Conservation (phyloP, 1,284 basidiomycete genomes). For the Irpex rosettiformis region DNA sequence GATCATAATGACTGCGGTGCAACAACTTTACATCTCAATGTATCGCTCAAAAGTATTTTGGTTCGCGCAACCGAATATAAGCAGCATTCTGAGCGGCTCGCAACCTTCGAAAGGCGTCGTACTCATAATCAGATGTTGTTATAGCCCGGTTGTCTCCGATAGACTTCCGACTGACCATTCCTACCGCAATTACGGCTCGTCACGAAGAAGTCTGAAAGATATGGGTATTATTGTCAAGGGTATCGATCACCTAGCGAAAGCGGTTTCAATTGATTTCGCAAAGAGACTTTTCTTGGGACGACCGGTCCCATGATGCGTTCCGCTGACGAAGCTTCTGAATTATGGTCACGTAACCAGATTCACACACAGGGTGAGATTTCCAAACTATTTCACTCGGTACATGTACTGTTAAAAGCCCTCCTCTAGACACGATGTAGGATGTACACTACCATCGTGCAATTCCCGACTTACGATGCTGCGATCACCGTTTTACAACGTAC, state of each 20-base stretch:
- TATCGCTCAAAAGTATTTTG: too few relatives aligned
- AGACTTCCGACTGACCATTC: background rate
- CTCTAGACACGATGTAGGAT: background rate
- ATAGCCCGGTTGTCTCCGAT: background rate
- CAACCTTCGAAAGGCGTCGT: too few relatives aligned
- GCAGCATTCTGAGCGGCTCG: too few relatives aligned
- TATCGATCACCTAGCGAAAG: too few relatives aligned
- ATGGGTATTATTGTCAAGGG: background rate
- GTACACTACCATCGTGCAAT: background rate
- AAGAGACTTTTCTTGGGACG: too few relatives aligned
- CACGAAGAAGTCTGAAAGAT: background rate
- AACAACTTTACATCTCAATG: too few relatives aligned
- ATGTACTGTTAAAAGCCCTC: background rate
- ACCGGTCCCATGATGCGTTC: background rate
- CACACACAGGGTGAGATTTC: background rate
- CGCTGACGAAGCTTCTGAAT: slow-evolving; percentile 12
- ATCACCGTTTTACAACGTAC: slow-evolving; percentile 3
- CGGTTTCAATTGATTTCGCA: background rate
- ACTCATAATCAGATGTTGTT: background rate
- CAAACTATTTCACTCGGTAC: background rate
- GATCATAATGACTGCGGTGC: too few relatives aligned
- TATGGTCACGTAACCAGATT: slow-evolving; percentile 5
- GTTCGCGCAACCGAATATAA: too few relatives aligned
- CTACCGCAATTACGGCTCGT: background rate
- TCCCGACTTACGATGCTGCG: background rate